Conservation (phyloP, 2,329 filamentous ascomycete genomes). For the Capronia americana region DNA sequence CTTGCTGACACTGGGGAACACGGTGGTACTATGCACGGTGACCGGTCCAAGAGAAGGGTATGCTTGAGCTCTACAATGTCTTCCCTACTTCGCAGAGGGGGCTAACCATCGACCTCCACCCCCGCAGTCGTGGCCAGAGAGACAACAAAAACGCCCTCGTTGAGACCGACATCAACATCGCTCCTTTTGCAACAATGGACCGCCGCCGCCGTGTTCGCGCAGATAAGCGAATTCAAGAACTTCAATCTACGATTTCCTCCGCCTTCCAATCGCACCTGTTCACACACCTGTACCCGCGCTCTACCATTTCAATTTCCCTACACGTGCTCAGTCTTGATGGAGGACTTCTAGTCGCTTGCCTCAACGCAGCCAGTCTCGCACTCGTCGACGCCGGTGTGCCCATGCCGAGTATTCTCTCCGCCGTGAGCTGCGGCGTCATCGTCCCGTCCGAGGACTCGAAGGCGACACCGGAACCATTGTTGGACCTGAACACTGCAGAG, state of each 20-base stretch:
- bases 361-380: constrained; percentile 90
- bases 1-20: constrained; percentile 97
- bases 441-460: constrained; percentile 33
- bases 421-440: constrained; percentile 81
- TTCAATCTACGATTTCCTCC: constrained; percentile 77
- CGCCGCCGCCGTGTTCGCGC: constrained; percentile 34
- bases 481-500: constrained; percentile 54
- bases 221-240: constrained; percentile 60
- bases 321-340: constrained; percentile 91
- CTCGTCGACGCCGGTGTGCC: constrained; percentile 94
- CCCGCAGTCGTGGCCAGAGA: constrained; percentile 37
- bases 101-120: neutral
- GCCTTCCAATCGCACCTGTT: constrained; percentile 80
- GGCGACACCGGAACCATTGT: constrained; percentile 46
- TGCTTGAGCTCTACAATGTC: neutral
- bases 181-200: constrained; percentile 40
- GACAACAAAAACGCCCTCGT: constrained; percentile 39
- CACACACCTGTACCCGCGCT: constrained; percentile 87
- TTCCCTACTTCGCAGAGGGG: neutral
- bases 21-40: constrained; percentile 92
- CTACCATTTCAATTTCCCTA: constrained; percentile 79
- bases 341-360: constrained; percentile 82
- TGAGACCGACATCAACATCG: constrained; percentile 40
- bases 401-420: constrained; percentile 89
- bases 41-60: constrained; percentile 78